Percentiles rank a stretch among this genome's conserved stretches.
phyloP scores from a whole-genome alignment of 2,329 filamentous ascomycete genomes.

The Furcasterigmium furcatum region DNA sequence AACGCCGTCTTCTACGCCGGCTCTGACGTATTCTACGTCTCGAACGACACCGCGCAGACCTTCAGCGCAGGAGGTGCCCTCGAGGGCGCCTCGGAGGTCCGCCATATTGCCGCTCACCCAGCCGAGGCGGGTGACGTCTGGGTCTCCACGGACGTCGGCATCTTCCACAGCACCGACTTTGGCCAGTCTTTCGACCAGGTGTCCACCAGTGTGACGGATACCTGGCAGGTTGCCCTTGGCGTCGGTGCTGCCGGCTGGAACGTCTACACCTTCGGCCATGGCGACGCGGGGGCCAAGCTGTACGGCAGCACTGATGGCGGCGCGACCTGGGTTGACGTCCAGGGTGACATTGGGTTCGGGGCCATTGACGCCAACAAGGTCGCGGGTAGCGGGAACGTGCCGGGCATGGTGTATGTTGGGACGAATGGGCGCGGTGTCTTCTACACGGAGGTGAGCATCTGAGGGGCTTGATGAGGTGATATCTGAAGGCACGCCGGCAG shows the following conservation, averaged over 20 bases:
- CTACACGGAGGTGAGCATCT: constrained; percentile 12
- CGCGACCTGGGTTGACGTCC: constrained; percentile 42
- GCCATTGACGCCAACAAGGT: constrained; percentile 34
- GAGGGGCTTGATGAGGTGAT: too few species aligned
- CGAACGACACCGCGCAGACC: constrained; percentile 40
- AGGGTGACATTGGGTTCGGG: constrained; percentile 45
- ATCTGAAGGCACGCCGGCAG: too few species aligned
- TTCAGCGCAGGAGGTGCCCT: constrained; percentile 38
- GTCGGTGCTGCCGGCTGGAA: constrained; percentile 38
- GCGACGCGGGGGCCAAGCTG: constrained; percentile 35
- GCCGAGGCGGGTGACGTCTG: constrained; percentile 58
- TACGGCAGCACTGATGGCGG: constrained; percentile 43
- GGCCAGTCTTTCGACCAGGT: constrained; percentile 43
- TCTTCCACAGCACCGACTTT: constrained; percentile 52
- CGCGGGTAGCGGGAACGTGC: constrained; percentile 41
- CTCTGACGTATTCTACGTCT: constrained; percentile 48
- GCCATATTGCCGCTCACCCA: constrained; percentile 54
- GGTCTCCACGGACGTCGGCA: constrained; percentile 50
- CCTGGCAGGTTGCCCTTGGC: constrained; percentile 40
- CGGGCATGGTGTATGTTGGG: constrained; percentile 44
- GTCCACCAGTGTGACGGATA: constrained; percentile 30
- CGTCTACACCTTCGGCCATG: constrained; percentile 44
- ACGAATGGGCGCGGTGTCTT: constrained; percentile 48
- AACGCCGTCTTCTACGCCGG: constrained; percentile 51
- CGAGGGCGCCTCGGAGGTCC: constrained; percentile 40